Conservation (phyloP, 805 yeast genomes). For the Pichia nanzhaoensis region DNA sequence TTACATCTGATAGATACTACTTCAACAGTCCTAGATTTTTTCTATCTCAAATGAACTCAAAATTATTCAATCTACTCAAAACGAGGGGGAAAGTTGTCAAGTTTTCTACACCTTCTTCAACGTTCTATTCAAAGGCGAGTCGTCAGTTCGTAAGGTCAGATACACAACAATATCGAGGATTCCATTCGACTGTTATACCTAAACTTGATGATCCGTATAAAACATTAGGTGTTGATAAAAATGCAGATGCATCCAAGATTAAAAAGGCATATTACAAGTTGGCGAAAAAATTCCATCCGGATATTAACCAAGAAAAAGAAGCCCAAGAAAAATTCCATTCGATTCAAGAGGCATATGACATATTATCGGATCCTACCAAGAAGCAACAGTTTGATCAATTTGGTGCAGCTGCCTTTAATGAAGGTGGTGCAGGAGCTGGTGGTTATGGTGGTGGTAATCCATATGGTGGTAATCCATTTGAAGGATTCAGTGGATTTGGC, state of each 20-base stretch:
- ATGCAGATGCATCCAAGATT: constrained; percentile 75
- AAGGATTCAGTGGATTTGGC: constrained; percentile 36
- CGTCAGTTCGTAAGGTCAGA: neutral
- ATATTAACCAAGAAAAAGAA: constrained; percentile 83
- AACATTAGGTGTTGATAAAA: constrained; percentile 66
- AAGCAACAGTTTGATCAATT: constrained; percentile 85
- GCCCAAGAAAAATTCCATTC: constrained; percentile 89
- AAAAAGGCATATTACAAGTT: constrained; percentile 90
- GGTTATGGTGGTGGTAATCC: constrained; percentile 31
- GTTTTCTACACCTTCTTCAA: neutral
- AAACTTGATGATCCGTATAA: constrained; percentile 69
- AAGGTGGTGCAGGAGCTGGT: constrained; percentile 45
- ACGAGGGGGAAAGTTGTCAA: neutral
- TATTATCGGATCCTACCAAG: constrained; percentile 77
- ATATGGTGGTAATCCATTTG: constrained; percentile 39
- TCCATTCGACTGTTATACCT: constrained; percentile 36
- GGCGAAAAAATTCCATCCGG: constrained; percentile 95
- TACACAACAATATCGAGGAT: constrained; percentile 17
- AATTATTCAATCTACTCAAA: neutral
- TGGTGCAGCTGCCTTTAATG: constrained; percentile 81
- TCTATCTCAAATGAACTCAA: neutral
- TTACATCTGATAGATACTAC: neutral
- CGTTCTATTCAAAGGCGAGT: neutral
- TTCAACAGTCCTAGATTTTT: neutral
- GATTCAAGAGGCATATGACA: constrained; percentile 90